A percentile compares a stretch with the other conserved stretches of the same genome.
phyloP scores from a whole-genome alignment of 2,329 filamentous ascomycete species.

The Thelonectria olida region DNA sequence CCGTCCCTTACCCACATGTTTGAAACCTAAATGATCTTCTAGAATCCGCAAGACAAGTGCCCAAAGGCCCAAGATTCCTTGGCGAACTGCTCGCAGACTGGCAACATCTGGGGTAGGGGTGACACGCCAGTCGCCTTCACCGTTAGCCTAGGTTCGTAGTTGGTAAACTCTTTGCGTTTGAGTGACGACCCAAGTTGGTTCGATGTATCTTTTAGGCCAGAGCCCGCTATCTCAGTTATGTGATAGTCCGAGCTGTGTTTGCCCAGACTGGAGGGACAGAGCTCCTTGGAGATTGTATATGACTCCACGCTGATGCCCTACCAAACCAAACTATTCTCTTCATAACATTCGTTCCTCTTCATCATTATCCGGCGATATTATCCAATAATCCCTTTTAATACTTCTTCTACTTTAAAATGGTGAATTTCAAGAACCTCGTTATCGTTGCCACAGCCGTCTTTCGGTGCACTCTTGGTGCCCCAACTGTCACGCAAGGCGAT shows the following conservation, averaged over 20 bases:
- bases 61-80: too few relatives aligned
- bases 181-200: not conserved
- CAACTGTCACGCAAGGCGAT: not conserved
- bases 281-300: not conserved
- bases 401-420: not conserved
- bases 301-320: not conserved
- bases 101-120: too few relatives aligned
- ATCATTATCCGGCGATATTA: too few relatives aligned
- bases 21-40: too few relatives aligned
- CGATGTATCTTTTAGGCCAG: not conserved
- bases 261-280: not conserved
- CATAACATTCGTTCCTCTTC: not conserved
- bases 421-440: not conserved
- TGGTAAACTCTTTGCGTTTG: not conserved
- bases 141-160: not conserved
- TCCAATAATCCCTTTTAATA: too few relatives aligned
- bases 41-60: too few relatives aligned
- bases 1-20: too few relatives aligned
- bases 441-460: not conserved
- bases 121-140: not conserved
- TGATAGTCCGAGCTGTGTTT: too few relatives aligned
- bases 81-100: too few relatives aligned
- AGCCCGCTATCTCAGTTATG: too few relatives aligned
- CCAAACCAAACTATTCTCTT: not conserved
- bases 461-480: not conserved